Percentiles rank a stretch among this genome's conserved stretches.
Conservation (phyloP, 192 early-diverging fungal species). For the Phycomyces blakesleeanus region DNA sequence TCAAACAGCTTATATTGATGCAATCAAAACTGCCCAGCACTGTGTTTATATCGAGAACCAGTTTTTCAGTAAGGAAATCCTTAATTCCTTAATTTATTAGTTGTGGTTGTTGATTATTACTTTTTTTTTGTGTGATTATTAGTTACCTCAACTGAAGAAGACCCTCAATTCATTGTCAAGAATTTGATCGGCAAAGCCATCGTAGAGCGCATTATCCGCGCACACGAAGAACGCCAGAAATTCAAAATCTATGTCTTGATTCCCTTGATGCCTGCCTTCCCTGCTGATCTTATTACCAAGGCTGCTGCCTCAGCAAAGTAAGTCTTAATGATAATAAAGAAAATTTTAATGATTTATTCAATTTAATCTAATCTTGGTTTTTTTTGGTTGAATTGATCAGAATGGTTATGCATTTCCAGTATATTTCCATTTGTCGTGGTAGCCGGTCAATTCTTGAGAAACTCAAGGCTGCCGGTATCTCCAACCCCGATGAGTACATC, state of each 20-base stretch:
- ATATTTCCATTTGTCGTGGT: slow-evolving; percentile 75
- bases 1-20: slow-evolving; percentile 71
- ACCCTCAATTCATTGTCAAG: slow-evolving; percentile 55
- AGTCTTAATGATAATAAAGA: no score
- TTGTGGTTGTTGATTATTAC: no score
- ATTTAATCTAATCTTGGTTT: no score
- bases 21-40: slow-evolving; percentile 69
- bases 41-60: slow-evolving; percentile 92
- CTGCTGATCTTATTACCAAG: slow-evolving; percentile 72
- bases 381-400: no score
- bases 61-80: slow-evolving; percentile 62
- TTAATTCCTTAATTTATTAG: no score
- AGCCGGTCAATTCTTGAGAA: slow-evolving; percentile 63
- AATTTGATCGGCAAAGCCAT: slow-evolving; percentile 81
- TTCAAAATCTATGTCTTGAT: slow-evolving; percentile 83
- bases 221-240: slow-evolving; percentile 59
- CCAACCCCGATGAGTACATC: slow-evolving; percentile 59
- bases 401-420: slow-evolving; percentile 82
- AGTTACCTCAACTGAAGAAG: slow-evolving; percentile 40
- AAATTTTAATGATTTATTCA: no score
- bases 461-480: slow-evolving; percentile 52
- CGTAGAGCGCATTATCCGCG: slow-evolving; percentile 70
- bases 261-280: slow-evolving; percentile 86
- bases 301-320: slow-evolving; percentile 64
- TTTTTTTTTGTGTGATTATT: no score